Base-by-base conservation (phyloP, 2,329 filamentous ascomycete genomes). In the Pyrenophora tritici-repentis region DNA sequence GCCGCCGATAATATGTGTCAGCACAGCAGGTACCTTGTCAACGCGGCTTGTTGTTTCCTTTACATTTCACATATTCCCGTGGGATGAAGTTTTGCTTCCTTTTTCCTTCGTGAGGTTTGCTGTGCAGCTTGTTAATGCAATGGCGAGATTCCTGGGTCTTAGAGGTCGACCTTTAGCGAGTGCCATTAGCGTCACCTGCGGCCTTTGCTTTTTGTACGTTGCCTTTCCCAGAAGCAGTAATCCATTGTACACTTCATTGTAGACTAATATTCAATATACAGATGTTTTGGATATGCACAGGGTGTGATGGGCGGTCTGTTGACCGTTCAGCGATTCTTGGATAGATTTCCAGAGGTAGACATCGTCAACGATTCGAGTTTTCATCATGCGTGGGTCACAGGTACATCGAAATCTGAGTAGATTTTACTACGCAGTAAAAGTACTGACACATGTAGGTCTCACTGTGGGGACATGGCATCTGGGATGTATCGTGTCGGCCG, bases 271-370 rank as follows among this genome's bases (percentile, higher is more conserved):
- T 9, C 26, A 4, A 29, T 12, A 34, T 12, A 42, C 46, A 77
- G 72, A 35, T 75, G 78, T 24, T 80, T 83, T 58, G 82, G 82
- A 34, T 83, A 82, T 85, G 87, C 90, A 61, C 68, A 78, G 54
- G 88, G 88, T 66, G 86, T 90, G 8, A 89, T 89, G 80, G 88
- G 68, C 17, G 68, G 68, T 36, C 85, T 93, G 56, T 77, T 93
- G 55, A 90, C 87, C 6, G 81, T 91, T 65, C 76, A 81, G 18
- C 77, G 79, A 13, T 89, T 88, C 62, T 75, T 84, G 3, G 62
- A 60, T 13, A 51, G 51, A 22, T 70, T 67, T 42, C 67, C 66
- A 13, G 61, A 63, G 38, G 43, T 70, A 12, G 58, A 70, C 41
- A 63, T 62, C 12, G 50, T 68, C 24, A 58, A 58, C 31, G 45